These are phyloP conservation scores for Jimgerdemannia lactiflua DNA, from an alignment of 192 early-diverging fungal species.

Conservation along the genomic window DNA sequence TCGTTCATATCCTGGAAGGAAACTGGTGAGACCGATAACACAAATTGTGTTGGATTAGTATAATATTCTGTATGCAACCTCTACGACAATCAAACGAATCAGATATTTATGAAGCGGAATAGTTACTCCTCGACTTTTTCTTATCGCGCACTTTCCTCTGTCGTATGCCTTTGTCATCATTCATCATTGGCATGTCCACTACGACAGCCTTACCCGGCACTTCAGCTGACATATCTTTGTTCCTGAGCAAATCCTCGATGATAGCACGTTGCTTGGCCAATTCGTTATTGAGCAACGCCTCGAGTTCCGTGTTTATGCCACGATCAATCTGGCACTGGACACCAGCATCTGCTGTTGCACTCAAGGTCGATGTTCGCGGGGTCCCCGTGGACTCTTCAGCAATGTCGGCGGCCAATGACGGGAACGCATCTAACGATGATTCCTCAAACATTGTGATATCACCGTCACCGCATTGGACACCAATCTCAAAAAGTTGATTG, in stretches of 20 bases:
- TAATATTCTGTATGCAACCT: no score
- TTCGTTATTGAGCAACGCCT: slow-evolving; percentile 10
- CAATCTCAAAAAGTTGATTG: background rate
- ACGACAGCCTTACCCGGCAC: background rate
- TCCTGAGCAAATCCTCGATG: slow-evolving; percentile 16
- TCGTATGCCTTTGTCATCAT: slow-evolving; percentile 5
- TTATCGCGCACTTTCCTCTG: slow-evolving; percentile 7
- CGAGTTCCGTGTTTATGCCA: slow-evolving; percentile 9
- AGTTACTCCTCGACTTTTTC: background rate
- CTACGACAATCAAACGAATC: background rate
- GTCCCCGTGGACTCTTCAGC: background rate
- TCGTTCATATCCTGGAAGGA: slow-evolving; percentile 3
- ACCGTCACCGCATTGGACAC: background rate
- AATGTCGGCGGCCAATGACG: background rate
- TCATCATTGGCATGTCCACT: background rate
- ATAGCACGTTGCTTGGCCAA: slow-evolving; percentile 15
- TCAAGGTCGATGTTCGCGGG: no score
- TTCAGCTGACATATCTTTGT: slow-evolving; percentile 1
- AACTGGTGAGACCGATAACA: background rate
- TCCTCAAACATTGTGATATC: background rate
- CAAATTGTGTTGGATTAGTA: no score
- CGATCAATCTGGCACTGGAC: slow-evolving; percentile 4
- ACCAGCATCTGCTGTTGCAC: background rate
- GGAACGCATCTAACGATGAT: background rate
- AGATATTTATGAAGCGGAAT: background rate